Evolutionary conservation across 768 basidiomycete species (phyloP).

Genomic region (Cantharellus cinnabarinus): DNA sequence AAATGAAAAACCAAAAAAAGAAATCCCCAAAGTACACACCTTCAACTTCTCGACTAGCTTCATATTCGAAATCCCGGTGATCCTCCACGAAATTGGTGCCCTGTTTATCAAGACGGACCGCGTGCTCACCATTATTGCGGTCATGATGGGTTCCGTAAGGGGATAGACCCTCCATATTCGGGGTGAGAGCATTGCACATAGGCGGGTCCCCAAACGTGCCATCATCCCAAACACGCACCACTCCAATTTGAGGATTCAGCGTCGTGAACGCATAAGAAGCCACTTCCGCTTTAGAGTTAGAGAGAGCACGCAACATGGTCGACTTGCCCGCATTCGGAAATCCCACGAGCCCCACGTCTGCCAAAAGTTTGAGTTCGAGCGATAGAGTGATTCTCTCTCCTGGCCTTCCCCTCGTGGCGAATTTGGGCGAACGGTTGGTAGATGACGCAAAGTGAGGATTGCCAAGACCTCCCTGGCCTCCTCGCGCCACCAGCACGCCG

Average conservation of each 20-base stretch:
- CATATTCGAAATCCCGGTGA: too few relatives aligned
- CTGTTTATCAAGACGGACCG: too few relatives aligned
- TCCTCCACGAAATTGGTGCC: too few relatives aligned
- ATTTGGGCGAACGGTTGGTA: conserved; percentile 62
- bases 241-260: conserved; percentile 80
- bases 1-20: too few relatives aligned
- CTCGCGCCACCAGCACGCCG: conserved; percentile 37
- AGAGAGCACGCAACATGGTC: conserved; percentile 75
- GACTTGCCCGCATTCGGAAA: conserved; percentile 92
- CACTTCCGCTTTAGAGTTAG: conserved; percentile 67
- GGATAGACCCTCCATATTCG: conserved; percentile 2
- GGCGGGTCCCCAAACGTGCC: conserved; percentile 44
- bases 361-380: conserved; percentile 80
- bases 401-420: conserved; percentile 55
- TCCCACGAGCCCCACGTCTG: conserved; percentile 90
- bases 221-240: conserved; percentile 65
- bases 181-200: conserved; percentile 5
- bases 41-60: too few relatives aligned
- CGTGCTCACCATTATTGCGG: too few relatives aligned
- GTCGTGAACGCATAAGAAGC: conserved; percentile 92
- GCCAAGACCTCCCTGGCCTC: conserved; percentile 67
- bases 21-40: too few relatives aligned
- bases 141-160: conserved; percentile 1
- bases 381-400: conserved; percentile 66
- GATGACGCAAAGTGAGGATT: conserved; percentile 68